Evolutionary conservation across 306 rosid genomes (phyloP), one percentile per base, ranked within the genome.

Genomic region (Lablab purpureus): DNA sequence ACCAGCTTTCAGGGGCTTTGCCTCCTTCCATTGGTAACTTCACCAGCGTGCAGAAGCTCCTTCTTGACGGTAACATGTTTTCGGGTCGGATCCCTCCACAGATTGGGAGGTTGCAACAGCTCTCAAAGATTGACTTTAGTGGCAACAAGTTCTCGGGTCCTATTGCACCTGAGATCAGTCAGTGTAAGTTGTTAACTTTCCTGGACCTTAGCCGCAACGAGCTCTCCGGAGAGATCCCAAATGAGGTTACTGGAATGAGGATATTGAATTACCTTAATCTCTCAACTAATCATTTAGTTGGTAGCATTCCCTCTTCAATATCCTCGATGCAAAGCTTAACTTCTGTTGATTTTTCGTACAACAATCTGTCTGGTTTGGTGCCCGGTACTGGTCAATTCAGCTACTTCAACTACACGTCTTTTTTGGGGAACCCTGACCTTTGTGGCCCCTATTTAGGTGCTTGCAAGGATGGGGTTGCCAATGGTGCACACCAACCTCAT

Each of bases 331-430:
- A 94, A 62, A 94, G 99, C 82, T 84, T 94, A 59, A 94, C 99
- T 8, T 89, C 95, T 10, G 93, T 92, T 75, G 99, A 94, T 84
- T 94, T 94, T 83, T 94, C 99, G 2, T 94, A 87, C 59, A 94
- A 94, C 87, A 92, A 94, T 85, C 92, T 94, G 75, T 92, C 99
- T 60, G 99, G 99, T 73, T 86, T 92, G 90, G 99, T 94, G 79
- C 99, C 97, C 25, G 92, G 97, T 5, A 91, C 97, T 0, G 99
- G 99, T 25, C 99, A 94, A 80, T 94, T 94, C 72, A 94, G 99
- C 68, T 92, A 94, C 89, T 94, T 94, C 85, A 94, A 94, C 82
- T 91, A 87, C 88, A 92, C 99, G 12, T 94, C 99, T 15, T 94
- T 94, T 71, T 66, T 89, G 17, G 97, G 99, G 6, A 94, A 94